Conservation (phyloP, 2,329 filamentous ascomycete genomes). For the Xylaria sp. region DNA sequence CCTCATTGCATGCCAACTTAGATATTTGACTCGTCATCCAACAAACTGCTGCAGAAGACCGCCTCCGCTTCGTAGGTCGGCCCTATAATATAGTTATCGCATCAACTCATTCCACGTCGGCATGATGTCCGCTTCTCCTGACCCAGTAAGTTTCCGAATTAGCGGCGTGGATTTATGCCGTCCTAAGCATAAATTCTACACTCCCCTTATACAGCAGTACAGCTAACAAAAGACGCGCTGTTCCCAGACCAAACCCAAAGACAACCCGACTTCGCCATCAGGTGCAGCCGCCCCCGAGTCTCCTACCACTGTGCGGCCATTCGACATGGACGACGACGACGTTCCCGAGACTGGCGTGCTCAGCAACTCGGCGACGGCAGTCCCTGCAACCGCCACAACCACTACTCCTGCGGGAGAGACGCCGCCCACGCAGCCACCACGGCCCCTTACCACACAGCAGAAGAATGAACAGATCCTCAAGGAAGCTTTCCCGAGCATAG, state of each 20-base stretch:
- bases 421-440: conserved; percentile 81
- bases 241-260: conserved; percentile 55
- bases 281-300: conserved; percentile 66
- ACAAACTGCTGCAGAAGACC: conserved; percentile 3
- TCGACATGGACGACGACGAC: conserved; percentile 77
- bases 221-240: conserved; percentile 31
- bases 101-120: conserved; percentile 9
- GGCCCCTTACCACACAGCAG: conserved; percentile 82
- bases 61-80: conserved; percentile 11
- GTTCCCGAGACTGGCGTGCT: conserved; percentile 68
- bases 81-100: conserved; percentile 18
- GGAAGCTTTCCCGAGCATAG: conserved; percentile 91
- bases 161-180: conserved; percentile 34
- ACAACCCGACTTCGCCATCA: conserved; percentile 48
- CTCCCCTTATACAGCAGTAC: conserved; percentile 11
- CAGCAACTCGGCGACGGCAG: conserved; percentile 54
- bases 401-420: conserved; percentile 53
- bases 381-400: conserved; percentile 44
- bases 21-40: conserved; percentile 18
- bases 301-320: conserved; percentile 70
- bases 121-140: conserved; percentile 50
- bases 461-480: conserved; percentile 89
- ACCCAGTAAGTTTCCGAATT: conserved; percentile 46
- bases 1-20: conserved; percentile 25
- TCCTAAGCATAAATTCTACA: conserved; percentile 21